phyloP scores from a whole-genome alignment of 768 basidiomycete genomes.

The Kwoniella botswanensis region DNA sequence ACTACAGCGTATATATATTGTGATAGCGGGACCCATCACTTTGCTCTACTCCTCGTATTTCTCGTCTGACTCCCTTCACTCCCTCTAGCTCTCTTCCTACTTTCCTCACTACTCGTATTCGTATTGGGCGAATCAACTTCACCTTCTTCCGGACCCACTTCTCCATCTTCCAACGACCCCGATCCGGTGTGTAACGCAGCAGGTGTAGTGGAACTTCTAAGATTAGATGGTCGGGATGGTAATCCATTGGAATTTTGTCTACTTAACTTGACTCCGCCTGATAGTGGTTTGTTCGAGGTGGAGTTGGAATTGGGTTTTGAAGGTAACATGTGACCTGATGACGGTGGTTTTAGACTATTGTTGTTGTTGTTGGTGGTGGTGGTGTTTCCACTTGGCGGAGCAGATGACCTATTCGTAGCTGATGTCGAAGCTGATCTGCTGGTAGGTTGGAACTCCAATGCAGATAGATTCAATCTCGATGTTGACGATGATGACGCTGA shows the following conservation, averaged over 20 bases:
- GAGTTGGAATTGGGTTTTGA: slow-evolving; percentile 10
- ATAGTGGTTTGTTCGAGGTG: no score
- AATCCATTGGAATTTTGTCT: not conserved
- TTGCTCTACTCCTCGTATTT: slow-evolving; percentile 22
- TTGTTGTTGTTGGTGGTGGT: slow-evolving; percentile 9
- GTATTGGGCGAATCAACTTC: slow-evolving; percentile 20
- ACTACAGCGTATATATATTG: no score
- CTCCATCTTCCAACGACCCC: slow-evolving; percentile 32
- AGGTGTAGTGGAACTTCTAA: slow-evolving; percentile 32
- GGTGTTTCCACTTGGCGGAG: slow-evolving; percentile 6
- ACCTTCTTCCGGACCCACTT: slow-evolving; percentile 33
- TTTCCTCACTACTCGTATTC: not conserved
- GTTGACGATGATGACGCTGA: not conserved
- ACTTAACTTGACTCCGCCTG: no score
- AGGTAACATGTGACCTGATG: slow-evolving; percentile 17
- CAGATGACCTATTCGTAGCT: slow-evolving; percentile 5
- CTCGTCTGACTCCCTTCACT: slow-evolving; percentile 5
- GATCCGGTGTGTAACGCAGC: not conserved
- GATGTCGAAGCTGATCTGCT: not conserved
- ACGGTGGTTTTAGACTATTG: slow-evolving; percentile 12
- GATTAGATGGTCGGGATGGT: slow-evolving; percentile 20
- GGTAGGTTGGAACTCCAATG: slow-evolving; percentile 45
- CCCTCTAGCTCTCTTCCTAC: slow-evolving; percentile 9
- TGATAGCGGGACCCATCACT: not conserved
- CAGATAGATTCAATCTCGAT: slow-evolving; percentile 32